Base-by-base conservation (phyloP, 2,329 filamentous ascomycete genomes). In the Bretziella fagacearum region DNA sequence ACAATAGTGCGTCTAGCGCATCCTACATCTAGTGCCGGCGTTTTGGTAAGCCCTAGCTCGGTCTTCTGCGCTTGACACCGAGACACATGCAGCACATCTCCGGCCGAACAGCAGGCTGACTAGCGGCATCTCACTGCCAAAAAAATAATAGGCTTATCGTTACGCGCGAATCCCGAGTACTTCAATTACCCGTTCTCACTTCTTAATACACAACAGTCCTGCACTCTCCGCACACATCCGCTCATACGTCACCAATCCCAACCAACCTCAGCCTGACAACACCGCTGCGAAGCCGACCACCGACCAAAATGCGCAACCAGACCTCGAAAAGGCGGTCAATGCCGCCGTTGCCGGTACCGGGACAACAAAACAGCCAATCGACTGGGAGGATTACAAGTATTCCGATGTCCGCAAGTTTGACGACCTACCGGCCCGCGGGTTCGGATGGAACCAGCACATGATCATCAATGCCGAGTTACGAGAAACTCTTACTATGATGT, bases 391-490 rank as follows among this genome's bases (percentile, higher is more conserved):
- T 44, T 62, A 63, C 4, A 56, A 61, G 2, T 63, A 67, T 49
- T 61, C 59, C 23, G 59, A 60, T 42, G 64, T 67, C 46, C 58
- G 63, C 50, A 61, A 62, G n/a, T 67, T 67, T 27, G 58, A 61
- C n/a, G 64, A 67, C 48, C 57, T 67, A 2, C 65, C 65, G 3
- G 65, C 65, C 52, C 60, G 64, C n/a, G 57, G 64, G 55, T 96
- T 96, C 55, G 91, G 91, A 13, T 79, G 87, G 55, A 98, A 98
- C 56, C 91, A 98, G 62, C 84, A 96, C 63, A 93, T 96, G 69
- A 71, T 85, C 51, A 93, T 96, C 58, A 93, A 96, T 59, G 79
- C 85, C 58, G 87, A 96, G 60, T 91, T 96, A 62, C 95, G 94
- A 58, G 83, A 95, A 62, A 81, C 81, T 10, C 64, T 98, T 56